These are phyloP conservation scores for Arachnomyces sp. DNA, from an alignment of 2,329 filamentous ascomycete species.

Conservation along the genomic window DNA sequence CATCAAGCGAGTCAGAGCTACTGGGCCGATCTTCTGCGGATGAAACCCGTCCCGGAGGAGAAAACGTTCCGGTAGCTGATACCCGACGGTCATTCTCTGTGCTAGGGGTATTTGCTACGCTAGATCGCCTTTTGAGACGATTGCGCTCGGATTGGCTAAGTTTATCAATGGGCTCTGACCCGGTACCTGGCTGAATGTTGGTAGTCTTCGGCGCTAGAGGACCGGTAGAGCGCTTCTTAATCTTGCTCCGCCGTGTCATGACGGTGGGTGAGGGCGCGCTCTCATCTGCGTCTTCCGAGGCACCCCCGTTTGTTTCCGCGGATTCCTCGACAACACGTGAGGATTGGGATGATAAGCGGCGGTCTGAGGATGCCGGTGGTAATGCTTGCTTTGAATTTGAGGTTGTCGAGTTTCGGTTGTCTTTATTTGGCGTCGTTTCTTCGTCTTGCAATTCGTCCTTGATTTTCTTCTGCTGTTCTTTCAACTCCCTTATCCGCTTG, in stretches of 20 bases:
- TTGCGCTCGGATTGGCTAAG: slow-evolving; percentile 21
- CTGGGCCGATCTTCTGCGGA: slow-evolving; percentile 63
- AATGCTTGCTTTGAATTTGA: slow-evolving; percentile 14
- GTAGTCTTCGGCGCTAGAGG: slow-evolving; percentile 22
- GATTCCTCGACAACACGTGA: slow-evolving; percentile 23
- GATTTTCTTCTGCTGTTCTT: slow-evolving; percentile 49
- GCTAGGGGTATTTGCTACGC: slow-evolving; percentile 18
- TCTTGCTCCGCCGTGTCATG: slow-evolving; percentile 49
- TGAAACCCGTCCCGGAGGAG: slow-evolving; percentile 34
- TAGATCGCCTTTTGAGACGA: slow-evolving; percentile 21
- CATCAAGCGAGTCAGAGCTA: slow-evolving; percentile 79
- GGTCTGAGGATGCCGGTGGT: slow-evolving; percentile 7
- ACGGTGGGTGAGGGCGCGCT: slow-evolving; percentile 64
- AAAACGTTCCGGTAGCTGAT: slow-evolving; percentile 24
- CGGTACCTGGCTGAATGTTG: slow-evolving; percentile 17
- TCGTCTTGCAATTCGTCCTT: slow-evolving; percentile 41
- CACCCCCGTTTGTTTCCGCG: background rate
- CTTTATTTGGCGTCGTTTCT: slow-evolving; percentile 18
- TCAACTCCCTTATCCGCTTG: slow-evolving; percentile 50
- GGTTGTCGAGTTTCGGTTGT: slow-evolving; percentile 12
- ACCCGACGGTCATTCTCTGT: slow-evolving; percentile 31
- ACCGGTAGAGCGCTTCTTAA: slow-evolving; percentile 18
- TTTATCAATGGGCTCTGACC: slow-evolving; percentile 17
- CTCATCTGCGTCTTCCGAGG: slow-evolving; percentile 41
- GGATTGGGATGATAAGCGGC: slow-evolving; percentile 2